Base-by-base conservation (phyloP, 2,329 filamentous ascomycete species). In the Elsinoe australis region DNA sequence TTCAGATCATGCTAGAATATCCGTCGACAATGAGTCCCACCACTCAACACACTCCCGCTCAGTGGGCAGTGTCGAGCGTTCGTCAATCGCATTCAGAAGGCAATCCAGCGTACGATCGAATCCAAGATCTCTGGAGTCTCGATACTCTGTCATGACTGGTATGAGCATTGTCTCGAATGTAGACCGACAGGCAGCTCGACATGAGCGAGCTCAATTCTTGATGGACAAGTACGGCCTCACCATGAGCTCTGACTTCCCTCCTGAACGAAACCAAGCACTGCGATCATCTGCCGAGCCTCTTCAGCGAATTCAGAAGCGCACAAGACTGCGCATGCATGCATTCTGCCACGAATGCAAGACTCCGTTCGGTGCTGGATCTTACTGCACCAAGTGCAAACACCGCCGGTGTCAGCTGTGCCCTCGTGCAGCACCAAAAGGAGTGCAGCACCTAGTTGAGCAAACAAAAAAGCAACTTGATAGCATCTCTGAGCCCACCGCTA, bases 361-460 rank as follows among this genome's bases (percentile, higher is more conserved):
- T 3, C 15, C 33, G 2, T 31, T 48, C 17, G 31, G 45, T 4
- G 33, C 32, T 31, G 32, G 31, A 19, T 38, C 32, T n/a, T 31
- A 19, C 31, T 48, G 45, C 18, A 14, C 22, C 2, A 34, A 48
- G 22, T 48, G 45, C 45, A 36, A 48, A 10, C 45, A 48, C 34
- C 33, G 45, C 3, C 32, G 45, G 31, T 48, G 45, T 31, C 45
- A 33, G 14, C n/a, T 48, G 21, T 48, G 45, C 21, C 45, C 45
- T n/a, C 32, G 45, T 5, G 32, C 45, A n/a, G 15, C 33, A n/a
- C 45, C 45, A 7, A 48, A 48, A 10, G 33, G 45, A 18, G 45
- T 48, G 10, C 45, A 48, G 26, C 31, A 34, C 21, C 15, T 48
- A 22, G 33, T 48, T 22, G 45, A 48, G 17, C 45, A 38, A 8